These are phyloP conservation scores for Pythium insidiosum DNA, from an alignment of 352 stramenopile species.

Conservation along the genomic window DNA sequence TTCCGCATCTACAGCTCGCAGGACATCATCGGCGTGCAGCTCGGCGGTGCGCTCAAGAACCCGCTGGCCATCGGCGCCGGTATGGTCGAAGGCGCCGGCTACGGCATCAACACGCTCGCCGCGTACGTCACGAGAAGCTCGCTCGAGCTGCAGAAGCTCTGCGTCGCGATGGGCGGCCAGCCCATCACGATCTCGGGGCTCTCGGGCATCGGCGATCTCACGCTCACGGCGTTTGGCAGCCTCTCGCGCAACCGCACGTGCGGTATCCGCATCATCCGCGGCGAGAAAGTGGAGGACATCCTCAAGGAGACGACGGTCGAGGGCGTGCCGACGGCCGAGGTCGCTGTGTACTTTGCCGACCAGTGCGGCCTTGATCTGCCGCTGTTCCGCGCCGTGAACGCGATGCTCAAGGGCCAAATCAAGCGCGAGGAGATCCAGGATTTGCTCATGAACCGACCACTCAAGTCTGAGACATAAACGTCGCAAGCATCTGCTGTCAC, in stretches of 20 bases:
- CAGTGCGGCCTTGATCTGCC: constrained; percentile 87
- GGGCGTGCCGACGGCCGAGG: constrained; percentile 93
- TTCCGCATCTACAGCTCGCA: constrained; percentile 93
- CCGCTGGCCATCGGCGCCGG: constrained; percentile 95
- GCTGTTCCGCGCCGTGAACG: constrained; percentile 84
- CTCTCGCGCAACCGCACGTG: constrained; percentile 95
- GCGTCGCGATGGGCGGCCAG: constrained; percentile 90
- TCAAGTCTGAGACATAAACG: constrained; percentile 63
- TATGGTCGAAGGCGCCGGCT: constrained; percentile 95
- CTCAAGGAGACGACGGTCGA: constrained; percentile 87
- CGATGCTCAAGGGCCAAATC: constrained; percentile 78
- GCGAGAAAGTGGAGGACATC: constrained; percentile 91
- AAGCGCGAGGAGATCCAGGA: constrained; percentile 66
- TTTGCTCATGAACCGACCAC: constrained; percentile 72
- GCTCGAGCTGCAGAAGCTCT: constrained; percentile 94
- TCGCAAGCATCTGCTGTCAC: too few relatives aligned
- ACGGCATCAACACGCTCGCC: constrained; percentile 94
- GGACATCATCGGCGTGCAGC: constrained; percentile 94
- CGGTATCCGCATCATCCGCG: constrained; percentile 91
- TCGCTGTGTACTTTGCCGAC: constrained; percentile 87
- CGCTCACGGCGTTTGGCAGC: constrained; percentile 95
- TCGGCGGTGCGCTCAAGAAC: constrained; percentile 97
- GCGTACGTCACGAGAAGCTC: constrained; percentile 94
- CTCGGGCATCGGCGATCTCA: constrained; percentile 89
- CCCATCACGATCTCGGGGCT: constrained; percentile 94